Evolutionary conservation across 805 yeast species (phyloP), one percentile per base, ranked within the genome.

Genomic region (Isabelozyma rhagii): DNA sequence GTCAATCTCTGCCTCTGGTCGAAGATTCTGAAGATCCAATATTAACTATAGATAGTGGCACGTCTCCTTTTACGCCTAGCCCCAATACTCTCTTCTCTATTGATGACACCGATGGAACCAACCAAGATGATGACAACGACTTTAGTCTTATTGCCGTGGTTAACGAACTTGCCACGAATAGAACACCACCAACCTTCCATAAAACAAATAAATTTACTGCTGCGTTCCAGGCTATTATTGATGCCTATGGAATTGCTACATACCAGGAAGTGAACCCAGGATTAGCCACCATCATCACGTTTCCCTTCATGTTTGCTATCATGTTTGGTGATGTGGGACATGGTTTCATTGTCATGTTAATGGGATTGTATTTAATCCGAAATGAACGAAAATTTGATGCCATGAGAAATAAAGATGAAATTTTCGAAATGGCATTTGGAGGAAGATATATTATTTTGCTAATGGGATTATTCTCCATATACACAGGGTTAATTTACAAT

Each of bases 311-410:
- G 96, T 94, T 94, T 73, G 97, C 99, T 28, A 87, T 94, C 60
- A 94, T 94, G 99, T 94, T 94, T 76, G 99, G 99, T 76, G 99
- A 94, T 74, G 66, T 92, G 51, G 99, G 99, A 13, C 99, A 94
- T 73, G 99, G 99, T 5, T 80, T 91, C 51, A 81, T 94, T 44
- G 74, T 94, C 67, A 79, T 86, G 48, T 67, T 87, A 49, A 89
- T 90, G 14, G 96, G 96, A 1, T 69, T 82, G 47, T 68, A 72
- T 29, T 73, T 94, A 54, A 91, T 94, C 9, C 55, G 83, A 45
- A 85, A 87, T 64, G 99, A 94, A 68, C 79, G 77, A 53, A 77
- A 79, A 54, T 80, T 94, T 47, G 85, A 79, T 21, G 76, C 75
- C 45, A 78, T 84, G 77, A 81, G 85, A 61, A 55, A 60, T 42